Base-by-base conservation (phyloP, 495 filamentous ascomycete species). In the Neurospora sp. region DNA sequence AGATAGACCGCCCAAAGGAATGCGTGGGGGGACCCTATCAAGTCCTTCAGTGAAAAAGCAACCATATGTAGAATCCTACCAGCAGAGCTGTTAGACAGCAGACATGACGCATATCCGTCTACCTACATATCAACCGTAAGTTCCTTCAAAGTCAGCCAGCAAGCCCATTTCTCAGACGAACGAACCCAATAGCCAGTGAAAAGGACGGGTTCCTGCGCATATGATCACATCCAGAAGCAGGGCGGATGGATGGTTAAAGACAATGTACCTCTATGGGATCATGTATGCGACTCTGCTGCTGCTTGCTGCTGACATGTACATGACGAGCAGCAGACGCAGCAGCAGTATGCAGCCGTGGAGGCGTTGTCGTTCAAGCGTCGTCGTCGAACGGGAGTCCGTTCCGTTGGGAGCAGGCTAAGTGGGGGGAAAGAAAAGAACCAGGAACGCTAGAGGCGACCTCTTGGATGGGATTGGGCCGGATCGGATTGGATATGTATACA, bases 181-280 rank as follows among this genome's bases (percentile, higher is more conserved):
- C 14, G 53, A 14, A 14, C 27, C 53, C 27, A 10, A 65, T 44
- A 71, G 71, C 76, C 72, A 79, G 74, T 78, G 69, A 73, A 39
- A 68, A 70, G 20, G 22, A 65, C 79, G 79, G 79, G 79, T 81
- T 81, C 79, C 79, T 81, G 79, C 78, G 75, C 78, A 74, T 71
- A 69, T 80, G 76, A 75, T 69, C 68, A 70, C 44, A 65, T 31
- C 20, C 48, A 53, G 20, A 53, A 68, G 27, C 42, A 59, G 16
- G 71, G 59, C 14, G 68, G 53, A 73, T 35, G 20, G 48, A 27
- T 12, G 48, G 20, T 3, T 22, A 27, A 27, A 14, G 38, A 46
- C 53, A 70, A 40, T 53, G 46, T 16, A 31, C 27, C 27, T 31
- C 27, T 31, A 39, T 70, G 38, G 69, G 71, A 68, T 78, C 70